Conservation (phyloP, 73 alveolate species). For the Uronychia setigera region DNA sequence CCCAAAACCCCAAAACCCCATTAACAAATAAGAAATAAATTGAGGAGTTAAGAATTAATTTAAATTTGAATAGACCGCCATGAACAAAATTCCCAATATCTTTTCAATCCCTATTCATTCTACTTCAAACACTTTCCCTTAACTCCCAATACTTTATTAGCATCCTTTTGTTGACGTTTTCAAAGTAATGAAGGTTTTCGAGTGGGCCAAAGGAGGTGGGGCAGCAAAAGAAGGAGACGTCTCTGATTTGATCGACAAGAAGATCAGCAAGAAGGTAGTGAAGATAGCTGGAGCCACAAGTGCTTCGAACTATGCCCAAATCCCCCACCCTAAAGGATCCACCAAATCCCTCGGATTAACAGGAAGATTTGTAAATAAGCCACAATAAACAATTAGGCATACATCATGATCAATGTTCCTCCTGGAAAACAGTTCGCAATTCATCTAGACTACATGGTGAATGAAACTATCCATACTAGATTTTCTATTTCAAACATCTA, state of each 20-base stretch:
- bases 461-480: conserved; percentile 57
- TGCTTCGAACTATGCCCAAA: conserved; percentile 76
- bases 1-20: too few species aligned
- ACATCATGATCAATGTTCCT: conserved; percentile 62
- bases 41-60: too few species aligned
- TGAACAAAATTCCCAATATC: too few species aligned
- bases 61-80: too few species aligned
- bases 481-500: conserved; percentile 64
- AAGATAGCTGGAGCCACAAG: conserved; percentile 81
- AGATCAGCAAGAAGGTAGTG: conserved; percentile 81
- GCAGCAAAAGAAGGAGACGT: conserved; percentile 78
- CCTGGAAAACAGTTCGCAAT: conserved; percentile 83
- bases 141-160: conserved; percentile 58
- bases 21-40: too few species aligned
- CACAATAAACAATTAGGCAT: conserved; percentile 3
- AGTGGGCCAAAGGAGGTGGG: conserved; percentile 46
- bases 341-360: conserved; percentile 79
- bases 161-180: conserved; percentile 84
- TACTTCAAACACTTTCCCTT: too few species aligned
- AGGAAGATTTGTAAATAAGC: conserved; percentile 76
- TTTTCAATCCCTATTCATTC: too few species aligned
- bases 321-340: conserved; percentile 70
- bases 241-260: conserved; percentile 68
- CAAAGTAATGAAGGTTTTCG: conserved; percentile 41
- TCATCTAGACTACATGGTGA: conserved; percentile 80